Percentiles rank a stretch among this genome's conserved stretches.
Conservation (phyloP, 768 basidiomycete species). For the Sporobolomyces roseus region DNA sequence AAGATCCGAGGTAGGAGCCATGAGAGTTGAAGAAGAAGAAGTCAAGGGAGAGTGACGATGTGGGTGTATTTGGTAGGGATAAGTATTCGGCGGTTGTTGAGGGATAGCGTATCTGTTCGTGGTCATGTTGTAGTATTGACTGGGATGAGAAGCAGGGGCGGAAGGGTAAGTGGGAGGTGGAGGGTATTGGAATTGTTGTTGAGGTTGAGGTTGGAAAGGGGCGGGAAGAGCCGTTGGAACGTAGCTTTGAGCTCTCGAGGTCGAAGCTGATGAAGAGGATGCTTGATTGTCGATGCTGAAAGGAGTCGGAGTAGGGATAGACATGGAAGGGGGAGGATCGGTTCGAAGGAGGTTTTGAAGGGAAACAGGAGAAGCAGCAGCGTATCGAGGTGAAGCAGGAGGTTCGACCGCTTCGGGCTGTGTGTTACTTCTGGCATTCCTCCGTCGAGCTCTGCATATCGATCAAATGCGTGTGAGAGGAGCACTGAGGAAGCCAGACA, state of each 20-base stretch:
- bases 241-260: background rate
- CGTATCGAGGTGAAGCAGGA: conserved; percentile 1
- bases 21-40: too few relatives aligned
- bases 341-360: conserved; percentile 7
- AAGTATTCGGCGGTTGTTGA: too few relatives aligned
- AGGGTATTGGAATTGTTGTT: too few relatives aligned
- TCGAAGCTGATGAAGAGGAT: background rate
- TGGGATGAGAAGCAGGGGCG: too few relatives aligned
- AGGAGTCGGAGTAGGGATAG: background rate
- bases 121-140: too few relatives aligned
- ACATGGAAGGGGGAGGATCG: background rate
- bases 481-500: too few relatives aligned
- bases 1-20: conserved; percentile 1
- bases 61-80: too few relatives aligned
- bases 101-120: too few relatives aligned
- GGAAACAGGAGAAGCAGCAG: conserved; percentile 12
- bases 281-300: background rate
- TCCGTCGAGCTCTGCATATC: conserved; percentile 3
- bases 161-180: too few relatives aligned
- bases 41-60: too few relatives aligned
- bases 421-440: background rate
- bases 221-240: background rate
- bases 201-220: background rate
- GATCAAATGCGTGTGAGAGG: too few relatives aligned
- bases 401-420: background rate